phyloP scores from a whole-genome alignment of 2,329 filamentous ascomycete genomes.

The Albophoma yamanashiensis region DNA sequence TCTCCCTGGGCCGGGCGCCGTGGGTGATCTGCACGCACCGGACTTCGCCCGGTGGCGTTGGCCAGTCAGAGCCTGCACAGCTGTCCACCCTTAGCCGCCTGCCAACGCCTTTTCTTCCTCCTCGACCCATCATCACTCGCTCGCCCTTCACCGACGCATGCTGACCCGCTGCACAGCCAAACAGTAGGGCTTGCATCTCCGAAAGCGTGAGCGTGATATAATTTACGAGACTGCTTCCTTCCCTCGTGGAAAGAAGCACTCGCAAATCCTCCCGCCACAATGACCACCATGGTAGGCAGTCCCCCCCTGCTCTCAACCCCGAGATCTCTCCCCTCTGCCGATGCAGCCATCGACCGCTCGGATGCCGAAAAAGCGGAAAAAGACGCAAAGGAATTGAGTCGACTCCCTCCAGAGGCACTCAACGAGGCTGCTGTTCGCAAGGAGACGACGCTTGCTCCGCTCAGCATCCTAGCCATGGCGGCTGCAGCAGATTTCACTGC shows the following conservation, averaged over 20 bases:
- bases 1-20: not conserved
- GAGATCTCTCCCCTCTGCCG: not conserved
- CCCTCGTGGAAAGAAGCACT: constrained; percentile 11
- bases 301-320: not conserved
- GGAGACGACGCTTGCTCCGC: not conserved
- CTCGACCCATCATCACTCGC: not conserved
- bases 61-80: constrained; percentile 4
- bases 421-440: not conserved
- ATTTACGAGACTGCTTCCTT: constrained; percentile 7
- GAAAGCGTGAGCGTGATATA: not conserved
- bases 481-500: not conserved
- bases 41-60: constrained; percentile 8
- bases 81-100: not conserved
- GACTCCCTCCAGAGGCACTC: not conserved
- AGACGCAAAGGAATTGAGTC: not conserved
- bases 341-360: not conserved
- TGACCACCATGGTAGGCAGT: constrained; percentile 41
- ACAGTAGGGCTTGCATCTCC: not conserved
- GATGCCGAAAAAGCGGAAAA: not conserved
- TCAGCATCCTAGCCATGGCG: not conserved
- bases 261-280: constrained; percentile 18
- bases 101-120: not conserved
- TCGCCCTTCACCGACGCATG: not conserved
- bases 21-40: constrained; percentile 5
- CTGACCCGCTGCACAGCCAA: not conserved